phyloP scores from a whole-genome alignment of 495 filamentous ascomycete genomes.

The Endocarpon pusillum region DNA sequence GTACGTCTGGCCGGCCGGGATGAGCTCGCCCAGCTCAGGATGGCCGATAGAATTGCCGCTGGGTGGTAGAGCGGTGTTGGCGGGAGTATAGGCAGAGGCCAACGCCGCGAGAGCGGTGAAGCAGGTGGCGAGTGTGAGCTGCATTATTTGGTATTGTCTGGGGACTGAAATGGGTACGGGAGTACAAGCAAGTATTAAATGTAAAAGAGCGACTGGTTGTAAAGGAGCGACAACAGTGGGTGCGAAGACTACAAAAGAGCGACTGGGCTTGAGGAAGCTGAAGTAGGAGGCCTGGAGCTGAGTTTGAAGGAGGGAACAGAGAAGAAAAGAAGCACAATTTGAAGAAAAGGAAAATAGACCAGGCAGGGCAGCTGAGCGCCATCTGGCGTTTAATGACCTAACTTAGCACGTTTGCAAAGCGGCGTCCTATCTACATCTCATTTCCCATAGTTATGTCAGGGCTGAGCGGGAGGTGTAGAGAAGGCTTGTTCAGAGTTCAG shows the following conservation, averaged over 20 bases:
- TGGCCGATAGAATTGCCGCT: conserved; percentile 38
- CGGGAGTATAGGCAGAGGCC: conserved; percentile 33
- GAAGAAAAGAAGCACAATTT: too few relatives aligned
- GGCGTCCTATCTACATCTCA: too few relatives aligned
- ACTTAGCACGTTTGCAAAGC: too few relatives aligned
- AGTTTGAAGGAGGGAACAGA: too few relatives aligned
- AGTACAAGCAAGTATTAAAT: conserved; percentile 7
- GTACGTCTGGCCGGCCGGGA: conserved; percentile 37
- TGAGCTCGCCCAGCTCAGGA: conserved; percentile 34
- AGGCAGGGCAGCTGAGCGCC: too few relatives aligned
- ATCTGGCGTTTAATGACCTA: too few relatives aligned
- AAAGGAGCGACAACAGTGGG: too few relatives aligned
- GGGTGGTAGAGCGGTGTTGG: conserved; percentile 29
- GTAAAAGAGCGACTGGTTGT: conserved; percentile 3
- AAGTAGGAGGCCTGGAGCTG: too few relatives aligned
- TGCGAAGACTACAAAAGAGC: conserved; percentile 12
- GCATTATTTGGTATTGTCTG: conserved; percentile 27
- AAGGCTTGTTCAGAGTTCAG: too few relatives aligned
- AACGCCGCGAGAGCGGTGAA: conserved; percentile 31
- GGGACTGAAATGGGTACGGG: conserved; percentile 7
- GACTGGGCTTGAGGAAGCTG: conserved; percentile 10
- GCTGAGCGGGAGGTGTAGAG: too few relatives aligned
- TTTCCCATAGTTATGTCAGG: too few relatives aligned
- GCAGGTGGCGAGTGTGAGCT: conserved; percentile 28
- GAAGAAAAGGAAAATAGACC: too few relatives aligned